These are phyloP conservation scores for Zygoascus flipseniorum DNA, from an alignment of 805 yeast species.

Conservation along the genomic window DNA sequence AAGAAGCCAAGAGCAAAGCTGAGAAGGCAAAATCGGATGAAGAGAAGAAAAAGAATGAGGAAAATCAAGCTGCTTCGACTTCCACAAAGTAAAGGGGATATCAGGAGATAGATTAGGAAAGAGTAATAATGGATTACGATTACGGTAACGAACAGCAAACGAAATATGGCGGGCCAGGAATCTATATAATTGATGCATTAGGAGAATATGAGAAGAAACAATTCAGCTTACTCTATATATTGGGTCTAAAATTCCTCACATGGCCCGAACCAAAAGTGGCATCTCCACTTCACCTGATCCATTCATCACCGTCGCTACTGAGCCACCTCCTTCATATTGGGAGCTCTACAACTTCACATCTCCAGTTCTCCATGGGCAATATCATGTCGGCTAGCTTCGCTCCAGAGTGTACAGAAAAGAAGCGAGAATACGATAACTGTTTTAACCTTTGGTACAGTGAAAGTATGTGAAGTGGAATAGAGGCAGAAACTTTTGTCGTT, in stretches of 20 bases:
- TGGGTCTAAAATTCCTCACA: too few relatives aligned
- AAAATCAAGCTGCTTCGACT: too few relatives aligned
- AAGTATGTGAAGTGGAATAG: conserved; percentile 31
- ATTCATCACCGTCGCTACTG: background rate
- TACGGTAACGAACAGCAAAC: too few relatives aligned
- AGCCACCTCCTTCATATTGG: too few relatives aligned
- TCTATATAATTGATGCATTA: too few relatives aligned
- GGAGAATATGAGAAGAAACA: too few relatives aligned
- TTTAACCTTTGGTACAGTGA: conserved; percentile 95
- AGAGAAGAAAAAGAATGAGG: background rate
- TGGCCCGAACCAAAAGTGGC: background rate
- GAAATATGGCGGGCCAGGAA: too few relatives aligned
- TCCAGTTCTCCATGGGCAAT: conserved; percentile 47
- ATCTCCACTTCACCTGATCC: background rate
- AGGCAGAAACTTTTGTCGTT: background rate
- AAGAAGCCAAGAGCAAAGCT: background rate
- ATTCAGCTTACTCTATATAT: too few relatives aligned
- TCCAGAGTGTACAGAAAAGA: conserved; percentile 88
- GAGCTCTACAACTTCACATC: background rate
- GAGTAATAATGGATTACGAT: background rate
- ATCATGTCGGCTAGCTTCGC: conserved; percentile 84
- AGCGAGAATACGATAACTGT: conserved; percentile 83
- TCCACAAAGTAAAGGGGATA: too few relatives aligned
- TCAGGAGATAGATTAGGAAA: background rate
- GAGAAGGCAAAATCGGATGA: background rate